Base-by-base conservation (phyloP, 768 basidiomycete genomes). In the Leccinellum albellum region DNA sequence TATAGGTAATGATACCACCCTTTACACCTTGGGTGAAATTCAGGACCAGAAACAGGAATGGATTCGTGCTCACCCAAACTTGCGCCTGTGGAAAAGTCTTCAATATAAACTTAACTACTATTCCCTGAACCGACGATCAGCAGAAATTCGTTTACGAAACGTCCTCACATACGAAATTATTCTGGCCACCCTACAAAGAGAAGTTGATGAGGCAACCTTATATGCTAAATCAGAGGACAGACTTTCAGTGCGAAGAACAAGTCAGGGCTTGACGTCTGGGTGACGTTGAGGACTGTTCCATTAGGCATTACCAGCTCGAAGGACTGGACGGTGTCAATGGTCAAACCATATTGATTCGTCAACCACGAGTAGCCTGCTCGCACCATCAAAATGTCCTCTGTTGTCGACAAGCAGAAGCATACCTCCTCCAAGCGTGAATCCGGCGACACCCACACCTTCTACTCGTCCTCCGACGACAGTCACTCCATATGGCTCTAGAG, bases 331-430 rank as follows among this genome's bases (percentile, higher is more conserved):
- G 74, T 84, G 57, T 87, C 86, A 7, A 79, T 40, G 0, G 82
- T 79, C 50, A 89, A 59, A 13, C 86, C 86, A 58, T 79, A 74
- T 54, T 86, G 82, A 56, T 87, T 86, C 0, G 82, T 82, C 52
- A 77, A 72, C 80, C 80, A 87, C 10, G 63, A 65, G 15, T 59
- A 50, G 3, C 64, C 64, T 64, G 37, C 10, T 9, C 28, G 13
- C 17, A 31, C 31, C 48, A 1, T 48, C 4, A 26, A 31, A 14
- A 15, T 12, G 1, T 10, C 17, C 6, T 31, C 8, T 49, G 15
- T 21, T 6, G 6, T 49, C n/a, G 28, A 20, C 1, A 13, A 12
- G 26, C 15, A 23, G 15, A 6, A 4, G 3, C 26, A 24, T 10
- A 47, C 46, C 46, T 47, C 46, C 46, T 17, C 46, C 46, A 14